Base-by-base conservation (phyloP, 2,329 filamentous ascomycete species). In the Sclerotinia borealis region DNA sequence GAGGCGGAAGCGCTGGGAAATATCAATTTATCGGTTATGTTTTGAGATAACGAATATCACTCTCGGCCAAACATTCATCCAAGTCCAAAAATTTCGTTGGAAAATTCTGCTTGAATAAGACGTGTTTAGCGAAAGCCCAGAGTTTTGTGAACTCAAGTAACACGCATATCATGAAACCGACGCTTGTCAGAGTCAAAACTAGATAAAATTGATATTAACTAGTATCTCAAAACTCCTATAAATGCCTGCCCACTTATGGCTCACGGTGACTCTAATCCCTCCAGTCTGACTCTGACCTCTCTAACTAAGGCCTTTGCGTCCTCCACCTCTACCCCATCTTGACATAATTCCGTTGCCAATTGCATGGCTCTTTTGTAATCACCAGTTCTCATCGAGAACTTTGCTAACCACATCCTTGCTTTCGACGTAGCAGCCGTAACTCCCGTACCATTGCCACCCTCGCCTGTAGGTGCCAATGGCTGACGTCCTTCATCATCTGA, bases 261-360 rank as follows among this genome's bases (percentile, higher is more conserved):
- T 62, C 41, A 62, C 29, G 50, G 50, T 45, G 41, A 37, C 10
- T 36, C 54, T n/a, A 61, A 17, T 27, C 59, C 76, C 50, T 72
- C 73, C 48, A 92, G 83, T 68, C 90, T 84, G 5, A 89, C 89
- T 69, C 93, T 83, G 15, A 96, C 88, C 75, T 98, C 93, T 66
- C 92, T 84, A 66, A 96, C 90, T 69, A 98, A 79, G 4, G 92
- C 92, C 78, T 98, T 98, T 34, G 95, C 95, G 76, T 99, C 95
- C 75, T 99, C 95, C 2, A 98, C 92, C 76, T 98, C 95, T 31
- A 96, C 88, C 0, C 95, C 95, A 76, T 99, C 95, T 76, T 97
- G 92, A 74, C 93, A 97, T 51, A 99, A 79, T 77, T 99, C 95
- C 66, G 88, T 92, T 0, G 92, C 93, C 48, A 98, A 79, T 66